phyloP scores from a whole-genome alignment of 2,329 filamentous ascomycete genomes.

The Calonectria naviculata region DNA sequence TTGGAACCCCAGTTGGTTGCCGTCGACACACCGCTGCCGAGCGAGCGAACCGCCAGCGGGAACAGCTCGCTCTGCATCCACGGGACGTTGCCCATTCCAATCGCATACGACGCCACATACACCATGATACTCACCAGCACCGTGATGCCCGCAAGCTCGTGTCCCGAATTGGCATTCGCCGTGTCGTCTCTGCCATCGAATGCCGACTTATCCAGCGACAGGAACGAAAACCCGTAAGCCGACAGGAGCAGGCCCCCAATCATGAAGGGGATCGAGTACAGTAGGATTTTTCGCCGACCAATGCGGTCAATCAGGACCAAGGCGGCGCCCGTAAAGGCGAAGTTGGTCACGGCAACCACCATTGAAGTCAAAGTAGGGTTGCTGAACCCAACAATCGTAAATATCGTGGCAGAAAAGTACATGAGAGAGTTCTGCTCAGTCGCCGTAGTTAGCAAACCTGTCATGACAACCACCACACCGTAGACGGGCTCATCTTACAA shows the following conservation, averaged over 20 bases:
- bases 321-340: slow-evolving; percentile 80
- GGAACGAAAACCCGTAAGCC: slow-evolving; percentile 76
- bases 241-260: slow-evolving; percentile 76
- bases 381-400: slow-evolving; percentile 80
- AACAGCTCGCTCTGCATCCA: slow-evolving; percentile 98
- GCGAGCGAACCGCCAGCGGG: slow-evolving; percentile 77
- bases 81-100: slow-evolving; percentile 90
- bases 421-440: slow-evolving; percentile 80
- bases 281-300: slow-evolving; percentile 81
- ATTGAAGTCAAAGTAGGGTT: slow-evolving; percentile 84
- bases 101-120: slow-evolving; percentile 87
- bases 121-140: slow-evolving; percentile 82
- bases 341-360: slow-evolving; percentile 85
- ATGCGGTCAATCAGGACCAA: slow-evolving; percentile 82
- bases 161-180: slow-evolving; percentile 24
- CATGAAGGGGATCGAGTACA: slow-evolving; percentile 90
- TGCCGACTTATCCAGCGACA: slow-evolving; percentile 57
- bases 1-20: slow-evolving; percentile 91
- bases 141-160: slow-evolving; percentile 56
- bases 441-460: slow-evolving; percentile 15
- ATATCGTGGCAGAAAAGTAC: slow-evolving; percentile 91
- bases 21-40: slow-evolving; percentile 79
- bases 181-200: slow-evolving; percentile 30
- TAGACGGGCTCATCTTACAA: slow-evolving; percentile 61
- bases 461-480: background rate